Evolutionary conservation across 2,329 filamentous ascomycete genomes (phyloP).

Genomic region (Colletotrichum incanum): DNA sequence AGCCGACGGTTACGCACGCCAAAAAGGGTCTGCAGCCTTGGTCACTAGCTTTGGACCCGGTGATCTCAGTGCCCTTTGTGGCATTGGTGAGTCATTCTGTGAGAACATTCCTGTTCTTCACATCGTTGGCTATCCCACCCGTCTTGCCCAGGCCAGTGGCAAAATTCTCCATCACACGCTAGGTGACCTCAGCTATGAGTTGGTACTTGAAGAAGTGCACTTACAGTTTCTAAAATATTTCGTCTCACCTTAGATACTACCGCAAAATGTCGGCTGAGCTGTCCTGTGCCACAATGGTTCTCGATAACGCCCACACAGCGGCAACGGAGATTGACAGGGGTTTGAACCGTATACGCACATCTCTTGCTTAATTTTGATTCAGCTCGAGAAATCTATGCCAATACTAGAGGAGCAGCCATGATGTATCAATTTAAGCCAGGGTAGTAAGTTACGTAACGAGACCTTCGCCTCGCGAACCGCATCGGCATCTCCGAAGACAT

Average conservation of each 20-base stretch:
- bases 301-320: slow-evolving; percentile 69
- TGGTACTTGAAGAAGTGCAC: not conserved
- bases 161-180: slow-evolving; percentile 67
- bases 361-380: not conserved
- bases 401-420: slow-evolving; percentile 35
- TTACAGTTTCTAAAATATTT: too few relatives aligned
- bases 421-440: slow-evolving; percentile 29
- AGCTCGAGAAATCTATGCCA: not conserved
- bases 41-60: slow-evolving; percentile 74
- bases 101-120: slow-evolving; percentile 71
- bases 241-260: slow-evolving; percentile 65
- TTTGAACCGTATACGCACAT: slow-evolving; percentile 57
- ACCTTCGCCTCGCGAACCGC: too few relatives aligned
- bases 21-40: slow-evolving; percentile 70
- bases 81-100: slow-evolving; percentile 69
- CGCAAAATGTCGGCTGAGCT: slow-evolving; percentile 73
- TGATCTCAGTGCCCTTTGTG: slow-evolving; percentile 69
- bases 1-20: slow-evolving; percentile 73
- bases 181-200: slow-evolving; percentile 67
- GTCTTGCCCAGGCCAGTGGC: slow-evolving; percentile 49
- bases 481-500: slow-evolving; percentile 40
- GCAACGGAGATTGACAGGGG: slow-evolving; percentile 74
- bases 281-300: slow-evolving; percentile 69
- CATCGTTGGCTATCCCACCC: slow-evolving; percentile 60
- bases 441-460: not conserved